A percentile compares a stretch with the other conserved stretches of the same genome.
Evolutionary conservation across 176 grass and related monocot genomes (phyloP).

Genomic region (Cymbopogon citratus): DNA sequence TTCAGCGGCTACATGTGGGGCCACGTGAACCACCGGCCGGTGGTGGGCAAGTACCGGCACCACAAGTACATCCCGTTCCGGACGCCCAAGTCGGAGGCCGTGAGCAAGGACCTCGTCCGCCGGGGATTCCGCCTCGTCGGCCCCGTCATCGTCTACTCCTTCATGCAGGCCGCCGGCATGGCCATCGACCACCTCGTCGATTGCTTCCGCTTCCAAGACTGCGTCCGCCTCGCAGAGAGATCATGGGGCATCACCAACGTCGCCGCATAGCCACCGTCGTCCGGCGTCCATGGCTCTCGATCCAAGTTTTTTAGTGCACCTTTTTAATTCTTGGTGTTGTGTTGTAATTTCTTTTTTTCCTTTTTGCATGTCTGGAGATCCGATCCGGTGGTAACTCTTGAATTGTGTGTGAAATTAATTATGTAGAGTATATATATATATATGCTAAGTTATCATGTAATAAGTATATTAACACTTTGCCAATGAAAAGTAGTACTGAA

Average conservation of each 20-base stretch:
- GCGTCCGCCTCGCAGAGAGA: slow-evolving; percentile 54
- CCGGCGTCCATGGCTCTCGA: no score
- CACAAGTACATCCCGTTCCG: slow-evolving; percentile 67
- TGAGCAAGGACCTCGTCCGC: slow-evolving; percentile 88
- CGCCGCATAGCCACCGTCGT: slow-evolving; percentile 26
- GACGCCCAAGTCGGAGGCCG: slow-evolving; percentile 78
- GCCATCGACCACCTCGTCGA: slow-evolving; percentile 80
- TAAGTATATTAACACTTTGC: background rate
- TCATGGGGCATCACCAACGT: slow-evolving; percentile 87
- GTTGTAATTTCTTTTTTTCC: background rate
- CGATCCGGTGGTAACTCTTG: background rate
- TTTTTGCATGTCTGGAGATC: background rate
- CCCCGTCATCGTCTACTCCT: slow-evolving; percentile 91
- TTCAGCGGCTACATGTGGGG: slow-evolving; percentile 95
- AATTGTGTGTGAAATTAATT: background rate
- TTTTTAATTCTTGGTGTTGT: no score
- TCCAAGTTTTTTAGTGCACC: background rate
- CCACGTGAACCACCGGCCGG: slow-evolving; percentile 77
- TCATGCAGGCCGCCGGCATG: slow-evolving; percentile 90
- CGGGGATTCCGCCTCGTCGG: slow-evolving; percentile 83
- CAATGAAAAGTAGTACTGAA: no score
- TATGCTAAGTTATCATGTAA: slow-evolving; percentile 1
- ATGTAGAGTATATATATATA: background rate
- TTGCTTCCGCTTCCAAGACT: slow-evolving; percentile 75
- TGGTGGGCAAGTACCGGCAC: slow-evolving; percentile 70